Conservation (phyloP, 2,329 filamentous ascomycete genomes). For the Orbilia oligospora region DNA sequence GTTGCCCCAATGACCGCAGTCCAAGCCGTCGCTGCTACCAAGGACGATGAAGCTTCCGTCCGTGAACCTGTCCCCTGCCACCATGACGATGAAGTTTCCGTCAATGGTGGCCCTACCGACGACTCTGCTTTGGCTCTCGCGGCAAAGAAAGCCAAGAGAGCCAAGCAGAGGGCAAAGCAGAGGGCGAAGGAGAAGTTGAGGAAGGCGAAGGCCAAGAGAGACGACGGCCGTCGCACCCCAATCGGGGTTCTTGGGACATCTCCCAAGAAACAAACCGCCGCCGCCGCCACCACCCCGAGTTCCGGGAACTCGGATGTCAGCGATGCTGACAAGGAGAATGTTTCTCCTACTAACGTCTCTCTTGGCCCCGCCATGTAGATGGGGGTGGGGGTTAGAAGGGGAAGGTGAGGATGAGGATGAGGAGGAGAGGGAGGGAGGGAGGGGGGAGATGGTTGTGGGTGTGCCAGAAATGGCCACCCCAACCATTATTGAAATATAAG, state of each 20-base stretch:
- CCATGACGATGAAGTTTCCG: not conserved
- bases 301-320: not conserved
- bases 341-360: not conserved
- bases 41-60: not conserved
- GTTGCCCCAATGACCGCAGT: not conserved
- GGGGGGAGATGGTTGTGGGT: not conserved
- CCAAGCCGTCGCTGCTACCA: not conserved
- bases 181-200: not conserved
- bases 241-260: not conserved
- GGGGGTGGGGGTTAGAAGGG: not conserved
- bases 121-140: not conserved
- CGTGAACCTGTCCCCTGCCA: no score
- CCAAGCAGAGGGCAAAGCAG: not conserved
- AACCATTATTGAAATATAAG: no score
- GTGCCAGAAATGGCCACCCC: not conserved
- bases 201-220: not conserved
- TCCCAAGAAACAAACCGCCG: not conserved
- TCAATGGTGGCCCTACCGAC: no score
- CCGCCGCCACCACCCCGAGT: not conserved
- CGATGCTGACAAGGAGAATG: constrained; percentile 6
- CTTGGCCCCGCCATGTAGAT: not conserved
- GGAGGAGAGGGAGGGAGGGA: not conserved
- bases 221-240: not conserved
- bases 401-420: not conserved
- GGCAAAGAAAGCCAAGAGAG: not conserved